These are phyloP conservation scores for Aspergillus glaucus DNA, from an alignment of 2,329 filamentous ascomycete species.

Conservation along the genomic window DNA sequence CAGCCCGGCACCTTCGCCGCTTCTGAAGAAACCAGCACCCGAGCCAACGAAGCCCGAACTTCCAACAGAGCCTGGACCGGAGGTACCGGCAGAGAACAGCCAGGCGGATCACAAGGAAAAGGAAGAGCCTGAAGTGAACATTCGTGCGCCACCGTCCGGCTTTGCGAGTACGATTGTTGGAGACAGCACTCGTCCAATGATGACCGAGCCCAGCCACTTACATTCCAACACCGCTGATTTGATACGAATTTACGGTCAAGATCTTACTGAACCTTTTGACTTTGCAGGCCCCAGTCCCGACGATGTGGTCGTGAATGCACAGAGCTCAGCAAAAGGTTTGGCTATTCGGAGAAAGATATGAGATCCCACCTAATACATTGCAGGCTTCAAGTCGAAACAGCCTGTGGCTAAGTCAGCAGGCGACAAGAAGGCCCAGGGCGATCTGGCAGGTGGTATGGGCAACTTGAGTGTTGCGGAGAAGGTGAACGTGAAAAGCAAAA, in stretches of 20 bases:
- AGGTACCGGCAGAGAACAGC: constrained; percentile 4
- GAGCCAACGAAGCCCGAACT: constrained; percentile 10
- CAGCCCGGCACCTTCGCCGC: constrained; percentile 8
- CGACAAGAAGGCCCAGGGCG: constrained; percentile 37
- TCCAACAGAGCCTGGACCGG: constrained; percentile 1
- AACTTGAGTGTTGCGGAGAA: constrained; percentile 46
- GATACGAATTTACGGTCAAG: constrained; percentile 33
- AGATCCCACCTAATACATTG: constrained; percentile 33
- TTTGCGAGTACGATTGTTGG: constrained; percentile 45
- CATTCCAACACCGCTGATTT: constrained; percentile 27
- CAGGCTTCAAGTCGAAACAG: constrained; percentile 42
- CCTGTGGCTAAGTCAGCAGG: constrained; percentile 32
- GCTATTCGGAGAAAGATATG: constrained; percentile 34
- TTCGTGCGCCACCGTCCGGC: constrained; percentile 44
- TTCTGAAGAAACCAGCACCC: constrained; percentile 14
- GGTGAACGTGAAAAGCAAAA: constrained; percentile 60
- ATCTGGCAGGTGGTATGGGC: constrained; percentile 44
- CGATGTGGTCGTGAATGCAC: constrained; percentile 78
- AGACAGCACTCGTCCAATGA: constrained; percentile 14
- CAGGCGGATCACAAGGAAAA: constrained; percentile 4
- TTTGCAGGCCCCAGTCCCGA: constrained; percentile 88
- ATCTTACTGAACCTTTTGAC: constrained; percentile 43
- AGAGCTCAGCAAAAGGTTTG: constrained; percentile 72
- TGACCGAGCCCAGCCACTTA: constrained; percentile 29
- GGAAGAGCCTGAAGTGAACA: constrained; percentile 13